A percentile compares a stretch with the other conserved stretches of the same genome.
Evolutionary conservation across 768 basidiomycete species (phyloP).

Genomic region (Chiua virens): DNA sequence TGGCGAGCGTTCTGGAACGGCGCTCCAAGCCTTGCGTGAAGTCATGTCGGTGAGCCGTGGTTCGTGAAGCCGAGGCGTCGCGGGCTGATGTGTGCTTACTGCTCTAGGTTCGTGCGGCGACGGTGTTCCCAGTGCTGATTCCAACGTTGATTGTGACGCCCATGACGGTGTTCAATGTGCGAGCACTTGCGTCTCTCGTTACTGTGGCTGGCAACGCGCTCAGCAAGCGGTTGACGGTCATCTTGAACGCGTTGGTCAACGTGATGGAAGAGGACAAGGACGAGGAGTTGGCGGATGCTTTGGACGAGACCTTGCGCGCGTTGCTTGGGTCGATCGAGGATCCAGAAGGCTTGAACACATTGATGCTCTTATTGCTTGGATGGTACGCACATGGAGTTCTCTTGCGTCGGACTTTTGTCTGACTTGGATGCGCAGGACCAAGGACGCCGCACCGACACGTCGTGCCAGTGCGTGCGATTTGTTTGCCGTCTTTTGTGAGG

Average conservation of each 20-base stretch:
- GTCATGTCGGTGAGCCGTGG: conserved; percentile 77
- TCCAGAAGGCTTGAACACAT: conserved; percentile 81
- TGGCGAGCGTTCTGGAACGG: conserved; percentile 92
- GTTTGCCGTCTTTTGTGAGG: conserved; percentile 82
- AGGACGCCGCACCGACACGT: conserved; percentile 64
- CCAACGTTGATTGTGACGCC: conserved; percentile 89
- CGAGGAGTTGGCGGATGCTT: conserved; percentile 67
- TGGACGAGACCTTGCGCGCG: conserved; percentile 74
- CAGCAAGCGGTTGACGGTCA: conserved; percentile 76
- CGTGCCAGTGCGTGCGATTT: conserved; percentile 78
- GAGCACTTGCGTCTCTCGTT: conserved; percentile 86
- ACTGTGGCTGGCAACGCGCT: conserved; percentile 79
- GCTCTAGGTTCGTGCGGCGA: conserved; percentile 81
- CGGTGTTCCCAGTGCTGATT: conserved; percentile 96
- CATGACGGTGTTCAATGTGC: conserved; percentile 94
- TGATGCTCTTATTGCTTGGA: conserved; percentile 86
- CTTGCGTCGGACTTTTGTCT: not conserved
- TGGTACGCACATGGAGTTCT: conserved; percentile 55
- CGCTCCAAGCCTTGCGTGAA: conserved; percentile 88
- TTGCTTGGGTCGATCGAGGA: conserved; percentile 86
- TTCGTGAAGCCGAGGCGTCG: too few species aligned
- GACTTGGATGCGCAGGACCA: conserved; percentile 57
- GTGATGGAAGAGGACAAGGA: conserved; percentile 68
- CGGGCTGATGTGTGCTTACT: not conserved
- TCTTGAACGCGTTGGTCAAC: conserved; percentile 78